These are phyloP conservation scores for Zea luxurians DNA, from an alignment of 176 grass and related monocot species.

Conservation along the genomic window DNA sequence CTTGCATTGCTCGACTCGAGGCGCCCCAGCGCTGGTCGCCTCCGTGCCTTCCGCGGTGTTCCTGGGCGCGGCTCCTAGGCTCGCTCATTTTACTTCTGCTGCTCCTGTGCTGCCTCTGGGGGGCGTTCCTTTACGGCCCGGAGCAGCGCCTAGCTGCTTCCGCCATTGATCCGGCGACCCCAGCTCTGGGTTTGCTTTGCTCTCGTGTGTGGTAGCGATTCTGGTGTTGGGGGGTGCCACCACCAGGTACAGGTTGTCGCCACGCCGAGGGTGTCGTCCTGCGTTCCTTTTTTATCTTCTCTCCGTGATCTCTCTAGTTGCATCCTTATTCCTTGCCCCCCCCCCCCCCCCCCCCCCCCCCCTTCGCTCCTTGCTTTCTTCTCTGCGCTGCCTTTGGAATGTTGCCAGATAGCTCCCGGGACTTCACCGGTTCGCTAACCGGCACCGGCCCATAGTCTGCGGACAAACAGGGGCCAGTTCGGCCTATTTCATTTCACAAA, in stretches of 20 bases:
- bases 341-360: too few species aligned
- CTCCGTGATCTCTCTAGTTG: too few species aligned
- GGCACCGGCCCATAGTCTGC: neutral
- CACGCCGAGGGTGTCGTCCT: too few species aligned
- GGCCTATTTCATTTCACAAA: constrained; percentile 20
- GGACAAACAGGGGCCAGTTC: neutral
- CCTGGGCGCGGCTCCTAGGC: neutral
- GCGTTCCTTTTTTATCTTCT: too few species aligned
- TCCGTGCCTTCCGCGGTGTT: constrained; percentile 39
- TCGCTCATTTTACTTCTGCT: neutral
- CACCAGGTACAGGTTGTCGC: neutral
- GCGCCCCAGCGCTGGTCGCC: constrained; percentile 31
- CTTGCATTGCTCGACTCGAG: constrained; percentile 43
- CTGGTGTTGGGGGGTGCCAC: neutral
- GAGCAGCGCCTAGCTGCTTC: constrained; percentile 41
- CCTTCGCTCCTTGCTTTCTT: neutral
- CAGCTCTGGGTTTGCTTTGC: constrained; percentile 2
- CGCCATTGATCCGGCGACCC: constrained; percentile 38
- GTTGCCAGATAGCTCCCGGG: neutral
- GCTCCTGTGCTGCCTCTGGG: constrained; percentile 18
- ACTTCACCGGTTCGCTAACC: constrained; percentile 4
- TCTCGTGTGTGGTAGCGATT: neutral
- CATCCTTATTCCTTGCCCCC: too few species aligned
- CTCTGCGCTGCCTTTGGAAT: constrained; percentile 13
- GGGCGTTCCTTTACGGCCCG: constrained; percentile 8